phyloP scores from a whole-genome alignment of 352 stramenopile genomes.

The Pythium volutum region DNA sequence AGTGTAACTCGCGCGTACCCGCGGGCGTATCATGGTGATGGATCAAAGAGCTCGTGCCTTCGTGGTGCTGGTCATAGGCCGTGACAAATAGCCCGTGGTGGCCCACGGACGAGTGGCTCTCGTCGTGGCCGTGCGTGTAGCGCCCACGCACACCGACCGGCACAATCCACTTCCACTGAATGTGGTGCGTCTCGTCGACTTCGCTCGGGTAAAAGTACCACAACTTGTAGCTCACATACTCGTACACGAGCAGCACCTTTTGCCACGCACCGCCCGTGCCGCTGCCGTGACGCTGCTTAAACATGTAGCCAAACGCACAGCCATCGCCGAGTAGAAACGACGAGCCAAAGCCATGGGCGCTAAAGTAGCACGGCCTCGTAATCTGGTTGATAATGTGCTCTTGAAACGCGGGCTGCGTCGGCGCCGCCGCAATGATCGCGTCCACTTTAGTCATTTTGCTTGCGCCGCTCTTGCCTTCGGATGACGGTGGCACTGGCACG shows the following conservation, averaged over 20 bases:
- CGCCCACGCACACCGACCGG: slow-evolving; percentile 64
- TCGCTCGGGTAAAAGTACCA: slow-evolving; percentile 90
- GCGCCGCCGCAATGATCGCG: slow-evolving; percentile 16
- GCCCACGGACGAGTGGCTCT: slow-evolving; percentile 76
- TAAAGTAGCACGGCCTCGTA: slow-evolving; percentile 80
- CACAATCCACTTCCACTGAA: slow-evolving; percentile 88
- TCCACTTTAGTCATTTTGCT: not conserved
- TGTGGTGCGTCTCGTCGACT: slow-evolving; percentile 73
- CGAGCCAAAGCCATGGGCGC: slow-evolving; percentile 79
- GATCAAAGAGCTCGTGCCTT: slow-evolving; percentile 7
- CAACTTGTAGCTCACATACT: slow-evolving; percentile 84
- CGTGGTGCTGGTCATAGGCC: slow-evolving; percentile 72
- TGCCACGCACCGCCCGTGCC: slow-evolving; percentile 67
- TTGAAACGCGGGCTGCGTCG: slow-evolving; percentile 71
- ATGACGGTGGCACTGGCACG: slow-evolving; percentile 23
- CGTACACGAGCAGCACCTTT: slow-evolving; percentile 83
- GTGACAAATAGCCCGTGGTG: slow-evolving; percentile 83
- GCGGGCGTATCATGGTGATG: slow-evolving; percentile 50
- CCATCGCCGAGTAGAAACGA: slow-evolving; percentile 81
- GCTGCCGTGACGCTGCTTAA: slow-evolving; percentile 62
- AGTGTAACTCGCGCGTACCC: slow-evolving; percentile 71
- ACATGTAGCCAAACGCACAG: slow-evolving; percentile 83
- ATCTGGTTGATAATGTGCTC: slow-evolving; percentile 88
- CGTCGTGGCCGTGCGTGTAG: slow-evolving; percentile 84
- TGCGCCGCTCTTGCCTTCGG: not conserved